A percentile compares a stretch with the other conserved stretches of the same genome.
phyloP scores from a whole-genome alignment of 176 grass and related monocot genomes.

The Rhynchospora breviuscula region DNA sequence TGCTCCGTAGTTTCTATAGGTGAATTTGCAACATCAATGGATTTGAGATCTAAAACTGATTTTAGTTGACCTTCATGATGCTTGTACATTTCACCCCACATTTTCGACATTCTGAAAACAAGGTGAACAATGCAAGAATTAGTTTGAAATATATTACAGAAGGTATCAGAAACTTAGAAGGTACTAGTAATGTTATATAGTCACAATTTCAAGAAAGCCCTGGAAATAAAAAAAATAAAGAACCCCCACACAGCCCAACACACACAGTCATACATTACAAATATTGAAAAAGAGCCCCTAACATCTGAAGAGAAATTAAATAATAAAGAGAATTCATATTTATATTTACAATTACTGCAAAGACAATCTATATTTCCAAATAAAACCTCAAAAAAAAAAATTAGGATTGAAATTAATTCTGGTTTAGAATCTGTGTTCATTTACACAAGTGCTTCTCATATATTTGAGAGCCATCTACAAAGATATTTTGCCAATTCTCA shows the following conservation, averaged over 20 bases:
- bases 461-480: background rate
- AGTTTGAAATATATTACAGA: background rate
- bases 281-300: background rate
- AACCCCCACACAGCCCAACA: background rate
- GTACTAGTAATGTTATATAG: background rate
- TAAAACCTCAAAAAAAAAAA: background rate
- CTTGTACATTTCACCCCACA: conserved; percentile 81
- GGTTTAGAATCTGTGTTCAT: background rate
- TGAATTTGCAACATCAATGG: conserved; percentile 61
- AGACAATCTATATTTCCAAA: background rate
- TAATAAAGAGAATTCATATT: background rate
- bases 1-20: conserved; percentile 62
- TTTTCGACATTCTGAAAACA: conserved; percentile 68
- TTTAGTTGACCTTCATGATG: conserved; percentile 68
- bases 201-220: background rate
- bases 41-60: conserved; percentile 54
- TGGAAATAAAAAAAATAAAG: background rate
- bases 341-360: background rate
- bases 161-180: too few relatives aligned
- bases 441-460: background rate
- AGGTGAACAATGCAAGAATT: conserved; percentile 25
- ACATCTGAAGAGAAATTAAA: background rate
- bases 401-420: background rate
- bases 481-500: background rate
- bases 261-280: background rate